These are phyloP conservation scores for Xerocomellus amylosporus DNA, from an alignment of 768 basidiomycete species.

Conservation along the genomic window DNA sequence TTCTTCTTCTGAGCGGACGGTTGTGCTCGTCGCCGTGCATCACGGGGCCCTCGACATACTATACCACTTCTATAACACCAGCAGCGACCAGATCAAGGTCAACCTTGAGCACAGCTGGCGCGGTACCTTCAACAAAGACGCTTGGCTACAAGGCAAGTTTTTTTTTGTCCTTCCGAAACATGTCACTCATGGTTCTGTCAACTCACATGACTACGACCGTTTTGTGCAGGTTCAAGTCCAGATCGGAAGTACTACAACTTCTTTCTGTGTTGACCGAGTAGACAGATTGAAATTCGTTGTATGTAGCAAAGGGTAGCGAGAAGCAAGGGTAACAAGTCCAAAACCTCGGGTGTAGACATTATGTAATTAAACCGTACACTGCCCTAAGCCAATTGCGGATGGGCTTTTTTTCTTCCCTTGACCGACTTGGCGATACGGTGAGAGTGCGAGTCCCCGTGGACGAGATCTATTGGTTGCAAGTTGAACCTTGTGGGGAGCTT, in stretches of 20 bases:
- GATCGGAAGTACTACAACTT: background rate
- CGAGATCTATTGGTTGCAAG: too few relatives aligned
- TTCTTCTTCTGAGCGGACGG: background rate
- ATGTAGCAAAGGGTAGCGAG: too few relatives aligned
- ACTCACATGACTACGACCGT: background rate
- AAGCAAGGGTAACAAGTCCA: too few relatives aligned
- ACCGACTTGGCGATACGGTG: too few relatives aligned
- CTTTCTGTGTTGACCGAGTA: background rate
- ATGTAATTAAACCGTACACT: constrained; percentile 20
- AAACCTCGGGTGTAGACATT: too few relatives aligned
- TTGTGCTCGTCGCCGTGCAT: background rate
- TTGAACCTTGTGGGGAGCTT: too few relatives aligned
- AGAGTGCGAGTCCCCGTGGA: too few relatives aligned
- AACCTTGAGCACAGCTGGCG: background rate
- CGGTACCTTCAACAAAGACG: background rate
- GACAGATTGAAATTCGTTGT: too few relatives aligned
- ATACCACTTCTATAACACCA: background rate
- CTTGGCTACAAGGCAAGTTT: background rate
- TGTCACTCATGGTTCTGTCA: too few relatives aligned
- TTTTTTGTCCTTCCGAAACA: background rate
- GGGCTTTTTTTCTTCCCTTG: too few relatives aligned
- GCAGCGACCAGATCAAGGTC: background rate
- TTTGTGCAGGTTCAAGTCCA: background rate
- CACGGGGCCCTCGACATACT: background rate
- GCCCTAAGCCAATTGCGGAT: background rate